phyloP scores from a whole-genome alignment of 768 basidiomycete genomes.

The Gyrodon lividus region DNA sequence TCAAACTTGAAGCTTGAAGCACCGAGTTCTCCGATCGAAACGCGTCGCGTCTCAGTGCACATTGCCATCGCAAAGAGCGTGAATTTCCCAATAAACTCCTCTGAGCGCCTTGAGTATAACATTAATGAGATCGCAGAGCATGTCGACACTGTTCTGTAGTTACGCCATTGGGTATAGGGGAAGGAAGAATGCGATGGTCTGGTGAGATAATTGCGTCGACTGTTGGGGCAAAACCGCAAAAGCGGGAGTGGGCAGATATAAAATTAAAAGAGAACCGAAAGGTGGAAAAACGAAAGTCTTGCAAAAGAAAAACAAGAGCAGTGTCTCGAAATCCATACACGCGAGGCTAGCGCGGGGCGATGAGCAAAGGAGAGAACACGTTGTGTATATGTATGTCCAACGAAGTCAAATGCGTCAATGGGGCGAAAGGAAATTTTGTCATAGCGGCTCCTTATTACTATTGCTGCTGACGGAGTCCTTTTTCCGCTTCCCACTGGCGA shows the following conservation, averaged over 20 bases:
- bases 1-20: too few relatives aligned
- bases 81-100: slow-evolving; percentile 12
- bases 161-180: slow-evolving; percentile 32
- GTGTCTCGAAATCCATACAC: slow-evolving; percentile 7
- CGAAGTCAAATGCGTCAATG: slow-evolving; percentile 18
- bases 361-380: slow-evolving; percentile 6
- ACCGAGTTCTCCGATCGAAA: too few relatives aligned
- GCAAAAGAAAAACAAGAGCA: slow-evolving; percentile 2
- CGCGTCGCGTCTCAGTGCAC: too few relatives aligned
- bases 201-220: slow-evolving; percentile 26
- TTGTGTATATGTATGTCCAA: slow-evolving; percentile 22
- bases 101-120: slow-evolving; percentile 21
- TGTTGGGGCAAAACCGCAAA: slow-evolving; percentile 19
- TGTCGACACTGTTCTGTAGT: slow-evolving; percentile 25
- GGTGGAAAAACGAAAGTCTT: slow-evolving; percentile 12
- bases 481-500: slow-evolving; percentile 46
- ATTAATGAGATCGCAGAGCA: slow-evolving; percentile 33
- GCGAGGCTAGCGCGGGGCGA: slow-evolving; percentile 16
- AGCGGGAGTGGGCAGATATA: slow-evolving; percentile 11
- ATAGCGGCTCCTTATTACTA: slow-evolving; percentile 42
- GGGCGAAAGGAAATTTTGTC: slow-evolving; percentile 16
- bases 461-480: slow-evolving; percentile 50
- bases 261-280: slow-evolving; percentile 7
- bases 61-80: too few relatives aligned
- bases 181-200: slow-evolving; percentile 16